Evolutionary conservation across 495 filamentous ascomycete genomes (phyloP).

Genomic region (Xylaria palmicola): DNA sequence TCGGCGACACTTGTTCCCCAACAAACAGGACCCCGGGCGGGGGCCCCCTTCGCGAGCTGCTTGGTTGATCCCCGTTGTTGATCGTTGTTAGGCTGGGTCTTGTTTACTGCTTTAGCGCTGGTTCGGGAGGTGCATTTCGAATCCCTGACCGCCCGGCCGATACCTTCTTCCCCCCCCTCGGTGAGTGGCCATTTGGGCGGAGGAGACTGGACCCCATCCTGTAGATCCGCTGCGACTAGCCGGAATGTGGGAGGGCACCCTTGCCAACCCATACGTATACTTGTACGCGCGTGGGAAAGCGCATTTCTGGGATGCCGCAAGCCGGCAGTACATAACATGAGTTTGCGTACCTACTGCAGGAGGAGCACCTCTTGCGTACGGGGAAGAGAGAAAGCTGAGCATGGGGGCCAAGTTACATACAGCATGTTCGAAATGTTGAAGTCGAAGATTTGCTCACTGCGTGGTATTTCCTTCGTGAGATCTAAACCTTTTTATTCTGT

Average conservation of each 20-base stretch:
- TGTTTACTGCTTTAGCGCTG: not conserved
- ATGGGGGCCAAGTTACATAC: not conserved
- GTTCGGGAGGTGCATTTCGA: too few relatives aligned
- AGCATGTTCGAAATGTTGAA: too few relatives aligned
- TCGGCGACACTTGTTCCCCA: not conserved
- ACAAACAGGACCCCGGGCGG: too few relatives aligned
- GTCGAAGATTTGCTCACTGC: too few relatives aligned
- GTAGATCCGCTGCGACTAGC: conserved; percentile 12
- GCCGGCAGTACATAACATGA: not conserved
- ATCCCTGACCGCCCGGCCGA: too few relatives aligned
- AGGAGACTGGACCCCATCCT: not conserved
- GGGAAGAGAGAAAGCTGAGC: not conserved
- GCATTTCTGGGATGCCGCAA: conserved; percentile 3
- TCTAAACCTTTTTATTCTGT: too few relatives aligned
- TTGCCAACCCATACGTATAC: not conserved
- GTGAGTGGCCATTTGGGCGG: conserved; percentile 8
- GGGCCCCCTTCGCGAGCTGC: too few relatives aligned
- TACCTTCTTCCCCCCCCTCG: not conserved
- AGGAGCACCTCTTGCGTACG: not conserved
- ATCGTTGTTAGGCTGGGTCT: not conserved
- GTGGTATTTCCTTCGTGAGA: too few relatives aligned
- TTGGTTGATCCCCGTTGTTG: conserved; percentile 1
- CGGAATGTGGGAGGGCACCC: conserved; percentile 11
- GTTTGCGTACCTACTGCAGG: not conserved
- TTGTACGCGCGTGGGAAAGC: not conserved